Conservation (phyloP, 495 filamentous ascomycete genomes). For the Daldinia vernicosa region DNA sequence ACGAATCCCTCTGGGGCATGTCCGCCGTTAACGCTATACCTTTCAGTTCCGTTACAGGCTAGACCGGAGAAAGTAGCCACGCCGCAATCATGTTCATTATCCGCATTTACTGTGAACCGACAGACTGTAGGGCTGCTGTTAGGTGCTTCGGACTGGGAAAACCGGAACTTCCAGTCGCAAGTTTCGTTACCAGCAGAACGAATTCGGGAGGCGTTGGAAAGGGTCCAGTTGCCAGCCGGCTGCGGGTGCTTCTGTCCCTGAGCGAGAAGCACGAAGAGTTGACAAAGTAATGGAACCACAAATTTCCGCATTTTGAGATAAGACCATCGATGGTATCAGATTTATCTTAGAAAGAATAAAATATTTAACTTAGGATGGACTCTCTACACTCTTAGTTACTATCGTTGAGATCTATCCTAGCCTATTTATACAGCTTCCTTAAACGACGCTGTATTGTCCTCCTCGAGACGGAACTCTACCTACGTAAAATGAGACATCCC, state of each 20-base stretch:
- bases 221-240: neutral
- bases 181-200: neutral
- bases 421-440: constrained; percentile 6
- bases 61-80: neutral
- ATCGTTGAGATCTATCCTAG: neutral
- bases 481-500: constrained; percentile 1
- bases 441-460: neutral
- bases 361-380: neutral
- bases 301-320: constrained; percentile 1
- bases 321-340: neutral
- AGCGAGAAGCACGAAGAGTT: neutral
- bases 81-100: neutral
- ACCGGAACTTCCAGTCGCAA: neutral
- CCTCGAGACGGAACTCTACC: neutral
- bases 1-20: constrained; percentile 1
- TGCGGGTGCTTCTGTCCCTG: neutral
- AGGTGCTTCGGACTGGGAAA: neutral
- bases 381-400: neutral
- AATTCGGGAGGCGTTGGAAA: neutral
- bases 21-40: constrained; percentile 1
- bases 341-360: neutral
- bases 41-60: neutral
- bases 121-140: neutral
- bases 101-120: neutral
- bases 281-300: neutral